Evolutionary conservation across 345 rosid genomes (phyloP), one percentile per base, ranked within the genome.

Genomic region (Hibiscus trionum): DNA sequence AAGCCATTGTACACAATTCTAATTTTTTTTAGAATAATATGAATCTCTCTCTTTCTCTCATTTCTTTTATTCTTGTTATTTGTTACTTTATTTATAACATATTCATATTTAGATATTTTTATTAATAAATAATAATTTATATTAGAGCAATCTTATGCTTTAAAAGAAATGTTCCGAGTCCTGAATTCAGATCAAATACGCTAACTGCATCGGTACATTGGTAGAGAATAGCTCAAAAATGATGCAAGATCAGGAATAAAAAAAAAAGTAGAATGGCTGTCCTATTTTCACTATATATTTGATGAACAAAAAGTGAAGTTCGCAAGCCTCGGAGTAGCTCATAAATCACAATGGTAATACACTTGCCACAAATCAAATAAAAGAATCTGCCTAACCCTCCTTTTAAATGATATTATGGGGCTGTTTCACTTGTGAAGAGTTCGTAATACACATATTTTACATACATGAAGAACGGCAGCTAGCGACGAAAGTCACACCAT

Each of bases 261-360:
- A 2, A 42, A 63, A 42, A 47, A 46, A 35, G 17, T 19, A 44
- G 62, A 77, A 58, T 27, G 44, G 37, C 74, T 21, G 52, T 62
- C 27, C 26, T 12, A 72, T 42, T 62, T 52, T 49, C n/a, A 49
- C 76, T 66, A 31, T 67, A 78, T 60, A 75, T 16, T 61, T 31
- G 21, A 73, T 47, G 29, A 53, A 61, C 72, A 76, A 75, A 58
- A 84, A 65, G 73, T 55, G 72, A 69, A 77, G 17, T 16, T 68
- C 73, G 63, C 73, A 75, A 61, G 72, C 80, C 76, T 66, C 71
- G 42, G 58, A 37, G 64, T 21, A 52, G 72, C 59, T 64, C 75
- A 29, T 63, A 75, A 74, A 68, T 67, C 61, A 31, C 49, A 66
- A 74, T 29, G 66, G 72, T 26, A 66, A 24, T 21, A 70, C 74